phyloP scores from a whole-genome alignment of 768 basidiomycete genomes.

The Kwoniella heveanensis region DNA sequence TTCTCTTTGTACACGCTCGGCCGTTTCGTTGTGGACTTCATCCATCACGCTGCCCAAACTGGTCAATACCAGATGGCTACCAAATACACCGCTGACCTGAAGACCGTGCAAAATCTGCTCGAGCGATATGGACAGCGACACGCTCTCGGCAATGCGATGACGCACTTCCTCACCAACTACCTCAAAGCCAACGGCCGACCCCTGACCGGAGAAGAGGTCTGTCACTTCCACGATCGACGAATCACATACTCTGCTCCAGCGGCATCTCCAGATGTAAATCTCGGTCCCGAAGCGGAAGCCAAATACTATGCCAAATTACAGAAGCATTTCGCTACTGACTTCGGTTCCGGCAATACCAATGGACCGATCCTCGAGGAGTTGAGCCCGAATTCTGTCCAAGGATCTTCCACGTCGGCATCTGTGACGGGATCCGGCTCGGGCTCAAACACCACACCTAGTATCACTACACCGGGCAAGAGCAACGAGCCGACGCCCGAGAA shows the following conservation, averaged over 20 bases:
- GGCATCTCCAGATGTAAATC: not conserved
- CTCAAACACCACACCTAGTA: not conserved
- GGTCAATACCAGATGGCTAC: conserved; percentile 24
- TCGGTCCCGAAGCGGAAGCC: not conserved
- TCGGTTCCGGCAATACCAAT: not conserved
- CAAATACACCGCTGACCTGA: conserved; percentile 34
- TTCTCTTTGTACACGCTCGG: conserved; percentile 33
- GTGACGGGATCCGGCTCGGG: not conserved
- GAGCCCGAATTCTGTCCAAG: not conserved
- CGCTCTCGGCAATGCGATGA: conserved; percentile 26
- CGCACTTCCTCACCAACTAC: conserved; percentile 23
- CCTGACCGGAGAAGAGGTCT: not conserved
- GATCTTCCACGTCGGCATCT: not conserved
- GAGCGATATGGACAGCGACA: conserved; percentile 18
- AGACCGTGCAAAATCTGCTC: conserved; percentile 20
- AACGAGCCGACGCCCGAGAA: not conserved
- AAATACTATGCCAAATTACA: not conserved
- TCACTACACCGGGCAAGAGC: not conserved
- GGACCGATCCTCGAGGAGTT: not conserved
- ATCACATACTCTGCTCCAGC: not conserved
- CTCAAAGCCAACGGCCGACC: not conserved
- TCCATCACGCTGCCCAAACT: conserved; percentile 21
- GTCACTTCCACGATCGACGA: not conserved
- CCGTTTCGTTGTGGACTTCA: conserved; percentile 29
- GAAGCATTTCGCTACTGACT: not conserved